Conservation (phyloP, 495 filamentous ascomycete species). For the Penicillium psychrofluorescens region DNA sequence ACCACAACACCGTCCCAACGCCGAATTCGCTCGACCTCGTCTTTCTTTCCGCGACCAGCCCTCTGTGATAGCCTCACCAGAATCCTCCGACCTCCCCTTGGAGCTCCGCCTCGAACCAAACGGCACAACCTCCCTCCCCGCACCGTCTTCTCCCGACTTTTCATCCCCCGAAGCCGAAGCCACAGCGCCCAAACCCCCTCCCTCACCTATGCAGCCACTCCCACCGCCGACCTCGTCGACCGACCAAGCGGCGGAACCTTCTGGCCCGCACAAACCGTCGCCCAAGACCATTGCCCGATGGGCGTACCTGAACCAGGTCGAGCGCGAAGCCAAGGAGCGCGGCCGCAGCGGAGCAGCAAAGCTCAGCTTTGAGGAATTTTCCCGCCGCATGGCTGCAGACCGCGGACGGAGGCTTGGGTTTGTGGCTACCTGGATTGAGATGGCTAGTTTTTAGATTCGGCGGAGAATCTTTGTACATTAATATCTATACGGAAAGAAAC, state of each 20-base stretch:
- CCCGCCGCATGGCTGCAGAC: slow-evolving; percentile 56
- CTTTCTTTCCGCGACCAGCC: slow-evolving; percentile 9
- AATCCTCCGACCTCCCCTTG: slow-evolving; percentile 13
- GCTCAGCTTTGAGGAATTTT: slow-evolving; percentile 67
- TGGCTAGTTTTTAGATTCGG: slow-evolving; percentile 48
- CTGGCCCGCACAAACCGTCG: slow-evolving; percentile 17
- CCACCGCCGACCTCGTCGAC: slow-evolving; percentile 19
- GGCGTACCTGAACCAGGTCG: slow-evolving; percentile 49
- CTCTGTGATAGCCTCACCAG: neutral
- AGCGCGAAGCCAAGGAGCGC: slow-evolving; percentile 57
- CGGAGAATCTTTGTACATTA: too few species aligned
- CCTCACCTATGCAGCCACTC: slow-evolving; percentile 29
- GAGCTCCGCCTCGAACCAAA: slow-evolving; percentile 28
- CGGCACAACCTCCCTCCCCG: slow-evolving; percentile 27
- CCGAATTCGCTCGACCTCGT: slow-evolving; percentile 9
- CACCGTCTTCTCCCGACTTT: slow-evolving; percentile 23
- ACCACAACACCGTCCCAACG: slow-evolving; percentile 60
- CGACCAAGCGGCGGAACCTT: slow-evolving; percentile 7
- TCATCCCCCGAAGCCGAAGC: slow-evolving; percentile 32
- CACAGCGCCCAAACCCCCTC: slow-evolving; percentile 29
- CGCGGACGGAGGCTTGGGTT: slow-evolving; percentile 62
- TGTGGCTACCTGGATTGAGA: slow-evolving; percentile 79
- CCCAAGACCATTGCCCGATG: slow-evolving; percentile 44
- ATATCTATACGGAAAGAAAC: too few species aligned
- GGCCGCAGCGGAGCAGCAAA: slow-evolving; percentile 71